Evolutionary conservation across 305 asterid species (phyloP).

Genomic region (Fraxinus paxiana): DNA sequence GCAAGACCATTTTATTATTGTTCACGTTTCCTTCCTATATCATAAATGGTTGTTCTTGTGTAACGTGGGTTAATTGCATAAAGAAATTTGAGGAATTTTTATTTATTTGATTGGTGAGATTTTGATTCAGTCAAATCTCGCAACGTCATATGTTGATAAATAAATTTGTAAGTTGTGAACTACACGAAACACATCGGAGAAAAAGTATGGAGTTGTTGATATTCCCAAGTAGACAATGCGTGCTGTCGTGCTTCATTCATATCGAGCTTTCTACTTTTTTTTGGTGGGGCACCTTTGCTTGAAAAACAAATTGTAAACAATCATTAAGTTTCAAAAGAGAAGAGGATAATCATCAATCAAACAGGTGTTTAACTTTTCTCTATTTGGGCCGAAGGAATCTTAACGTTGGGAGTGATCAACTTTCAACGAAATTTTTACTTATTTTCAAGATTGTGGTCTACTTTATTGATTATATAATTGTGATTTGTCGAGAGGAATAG

Average conservation of each 20-base stretch:
- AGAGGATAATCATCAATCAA: constrained; percentile 17
- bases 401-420: background rate
- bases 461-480: background rate
- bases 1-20: no score
- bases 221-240: constrained; percentile 10
- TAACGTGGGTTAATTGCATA: no score
- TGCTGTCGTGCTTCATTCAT: constrained; percentile 36
- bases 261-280: background rate
- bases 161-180: no score
- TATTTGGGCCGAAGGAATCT: constrained; percentile 19
- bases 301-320: constrained; percentile 33
- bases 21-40: no score
- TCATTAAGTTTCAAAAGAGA: constrained; percentile 32
- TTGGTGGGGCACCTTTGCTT: constrained; percentile 33
- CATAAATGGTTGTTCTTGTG: no score
- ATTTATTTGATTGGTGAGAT: no score
- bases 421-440: background rate
- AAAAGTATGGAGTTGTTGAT: constrained; percentile 10
- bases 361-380: constrained; percentile 23
- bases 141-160: no score
- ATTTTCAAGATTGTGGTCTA: background rate
- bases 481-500: background rate
- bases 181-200: no score
- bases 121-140: no score
- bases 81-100: no score